Evolutionary conservation across 176 grass and related monocot species (phyloP).

Genomic region (Bolboschoenus planiculmis): DNA sequence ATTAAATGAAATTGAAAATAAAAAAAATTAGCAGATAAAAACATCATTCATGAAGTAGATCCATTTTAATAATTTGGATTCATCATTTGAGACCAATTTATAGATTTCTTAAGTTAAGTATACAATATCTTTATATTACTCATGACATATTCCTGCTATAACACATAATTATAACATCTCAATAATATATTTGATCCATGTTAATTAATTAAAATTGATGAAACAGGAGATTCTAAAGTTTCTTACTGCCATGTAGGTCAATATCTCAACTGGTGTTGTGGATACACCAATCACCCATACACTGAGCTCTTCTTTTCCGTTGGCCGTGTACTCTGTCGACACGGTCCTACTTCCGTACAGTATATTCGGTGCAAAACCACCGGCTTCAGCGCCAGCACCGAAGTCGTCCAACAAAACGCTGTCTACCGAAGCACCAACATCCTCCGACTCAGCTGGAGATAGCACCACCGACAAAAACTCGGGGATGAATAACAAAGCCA

Average conservation of each 20-base stretch:
- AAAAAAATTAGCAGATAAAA: too few species aligned
- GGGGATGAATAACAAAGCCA: background rate
- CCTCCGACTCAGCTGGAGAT: slow-evolving; percentile 4
- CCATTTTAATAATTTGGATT: too few species aligned
- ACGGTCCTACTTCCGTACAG: slow-evolving; percentile 63
- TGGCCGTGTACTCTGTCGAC: slow-evolving; percentile 59
- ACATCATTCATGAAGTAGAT: too few species aligned
- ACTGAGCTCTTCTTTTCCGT: slow-evolving; percentile 42
- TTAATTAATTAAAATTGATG: too few species aligned
- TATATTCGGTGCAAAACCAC: slow-evolving; percentile 63
- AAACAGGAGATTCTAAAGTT: background rate
- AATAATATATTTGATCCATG: too few species aligned
- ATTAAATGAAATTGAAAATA: background rate
- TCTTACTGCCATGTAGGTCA: slow-evolving; percentile 20
- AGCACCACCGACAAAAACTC: background rate
- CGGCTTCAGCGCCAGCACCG: slow-evolving; percentile 29
- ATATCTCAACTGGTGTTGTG: slow-evolving; percentile 70
- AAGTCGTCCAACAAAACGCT: slow-evolving; percentile 30
- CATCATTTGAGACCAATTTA: too few species aligned
- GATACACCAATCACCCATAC: slow-evolving; percentile 29
- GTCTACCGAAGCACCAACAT: slow-evolving; percentile 19
- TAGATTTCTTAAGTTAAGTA: too few species aligned
- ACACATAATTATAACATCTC: background rate
- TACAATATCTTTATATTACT: too few species aligned
- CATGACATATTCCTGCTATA: too few species aligned